A percentile compares a stretch with the other conserved stretches of the same genome.
These are phyloP conservation scores for Orbilia quercus DNA, from an alignment of 2,329 filamentous ascomycete genomes.

Conservation along the genomic window DNA sequence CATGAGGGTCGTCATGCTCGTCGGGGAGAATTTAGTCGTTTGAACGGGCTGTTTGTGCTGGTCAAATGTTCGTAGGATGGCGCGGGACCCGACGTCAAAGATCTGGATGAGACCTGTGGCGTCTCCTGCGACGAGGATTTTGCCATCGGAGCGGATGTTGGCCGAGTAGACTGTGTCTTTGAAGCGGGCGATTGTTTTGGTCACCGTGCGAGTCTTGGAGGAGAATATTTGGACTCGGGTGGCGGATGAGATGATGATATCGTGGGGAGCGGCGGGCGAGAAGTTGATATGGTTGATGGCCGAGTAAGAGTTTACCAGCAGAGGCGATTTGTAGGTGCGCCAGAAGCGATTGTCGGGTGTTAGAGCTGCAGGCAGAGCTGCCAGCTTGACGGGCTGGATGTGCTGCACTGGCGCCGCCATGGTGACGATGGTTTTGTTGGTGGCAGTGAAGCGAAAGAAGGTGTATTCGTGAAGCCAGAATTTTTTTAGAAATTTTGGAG, in stretches of 20 bases:
- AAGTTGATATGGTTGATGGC: constrained; percentile 91
- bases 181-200: constrained; percentile 95
- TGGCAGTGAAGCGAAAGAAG: constrained; percentile 5
- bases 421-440: constrained; percentile 11
- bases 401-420: constrained; percentile 91
- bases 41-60: constrained; percentile 95
- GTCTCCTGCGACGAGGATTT: constrained; percentile 89
- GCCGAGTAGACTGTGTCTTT: constrained; percentile 90
- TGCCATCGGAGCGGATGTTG: constrained; percentile 86
- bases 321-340: constrained; percentile 91
- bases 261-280: constrained; percentile 69
- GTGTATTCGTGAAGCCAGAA: constrained; percentile 6
- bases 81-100: constrained; percentile 88
- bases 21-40: constrained; percentile 89
- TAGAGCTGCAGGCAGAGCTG: constrained; percentile 78
- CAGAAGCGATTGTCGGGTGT: constrained; percentile 97
- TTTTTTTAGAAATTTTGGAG: constrained; percentile 26
- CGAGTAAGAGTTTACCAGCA: constrained; percentile 89
- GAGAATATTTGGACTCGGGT: constrained; percentile 94
- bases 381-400: constrained; percentile 82
- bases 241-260: constrained; percentile 94
- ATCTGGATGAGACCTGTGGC: constrained; percentile 93
- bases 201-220: constrained; percentile 85
- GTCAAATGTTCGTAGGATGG: constrained; percentile 94
- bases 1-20: constrained; percentile 85